Percentiles rank a stretch among this genome's conserved stretches.
phyloP scores from a whole-genome alignment of 2,329 filamentous ascomycete species.

The Xylariaceae sp. region DNA sequence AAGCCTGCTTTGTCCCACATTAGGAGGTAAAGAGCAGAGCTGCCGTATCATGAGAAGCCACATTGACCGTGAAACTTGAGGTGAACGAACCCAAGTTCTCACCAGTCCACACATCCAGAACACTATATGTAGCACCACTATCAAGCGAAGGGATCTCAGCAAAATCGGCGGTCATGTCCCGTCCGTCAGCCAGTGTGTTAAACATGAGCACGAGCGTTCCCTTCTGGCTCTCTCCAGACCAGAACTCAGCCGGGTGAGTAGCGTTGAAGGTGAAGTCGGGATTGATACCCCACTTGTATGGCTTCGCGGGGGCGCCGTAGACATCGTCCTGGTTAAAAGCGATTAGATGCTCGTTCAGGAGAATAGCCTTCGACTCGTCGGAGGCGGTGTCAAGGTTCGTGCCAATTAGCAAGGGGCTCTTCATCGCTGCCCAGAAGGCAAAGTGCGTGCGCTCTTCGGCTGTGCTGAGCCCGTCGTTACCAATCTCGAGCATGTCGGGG shows the following conservation, averaged over 20 bases:
- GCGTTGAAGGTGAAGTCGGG: conserved; percentile 45
- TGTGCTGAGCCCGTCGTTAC: conserved; percentile 42
- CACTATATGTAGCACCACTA: conserved; percentile 31
- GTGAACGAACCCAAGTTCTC: conserved; percentile 32
- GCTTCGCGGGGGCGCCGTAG: conserved; percentile 39
- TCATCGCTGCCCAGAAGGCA: conserved; percentile 47
- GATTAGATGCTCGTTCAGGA: conserved; percentile 39
- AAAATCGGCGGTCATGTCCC: conserved; percentile 37
- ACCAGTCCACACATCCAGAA: conserved; percentile 44
- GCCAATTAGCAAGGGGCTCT: conserved; percentile 46
- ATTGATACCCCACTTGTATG: conserved; percentile 46
- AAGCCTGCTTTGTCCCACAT: neutral
- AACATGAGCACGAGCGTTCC: conserved; percentile 45
- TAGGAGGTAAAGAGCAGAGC: conserved; percentile 11
- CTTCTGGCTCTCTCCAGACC: conserved; percentile 39
- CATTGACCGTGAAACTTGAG: conserved; percentile 5
- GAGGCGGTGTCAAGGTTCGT: conserved; percentile 36
- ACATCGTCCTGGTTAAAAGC: conserved; percentile 44
- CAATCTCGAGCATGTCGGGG: conserved; percentile 47
- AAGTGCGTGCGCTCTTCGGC: conserved; percentile 47
- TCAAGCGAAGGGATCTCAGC: conserved; percentile 40
- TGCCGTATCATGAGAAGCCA: conserved; percentile 16
- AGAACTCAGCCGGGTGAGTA: conserved; percentile 45
- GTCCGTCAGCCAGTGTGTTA: conserved; percentile 36
- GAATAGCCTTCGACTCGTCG: conserved; percentile 35